phyloP scores from a whole-genome alignment of 495 filamentous ascomycete genomes.

The Penicillium malachiteum region DNA sequence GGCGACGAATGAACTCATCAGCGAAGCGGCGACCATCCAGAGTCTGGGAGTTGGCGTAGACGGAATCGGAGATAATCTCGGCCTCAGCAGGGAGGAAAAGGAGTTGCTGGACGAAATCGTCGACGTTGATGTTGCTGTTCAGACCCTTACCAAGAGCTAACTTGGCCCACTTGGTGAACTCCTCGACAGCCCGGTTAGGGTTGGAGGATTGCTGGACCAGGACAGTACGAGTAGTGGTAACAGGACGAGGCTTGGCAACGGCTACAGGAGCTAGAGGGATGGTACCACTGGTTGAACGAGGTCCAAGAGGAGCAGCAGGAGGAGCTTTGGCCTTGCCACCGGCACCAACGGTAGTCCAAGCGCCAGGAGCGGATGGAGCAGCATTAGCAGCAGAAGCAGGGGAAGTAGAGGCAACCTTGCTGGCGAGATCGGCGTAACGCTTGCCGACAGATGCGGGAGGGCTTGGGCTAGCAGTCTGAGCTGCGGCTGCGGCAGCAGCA shows the following conservation, averaged over 20 bases:
- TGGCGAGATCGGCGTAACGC: conserved; percentile 92
- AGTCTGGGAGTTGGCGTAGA: conserved; percentile 80
- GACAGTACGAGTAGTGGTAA: conserved; percentile 32
- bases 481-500: conserved; percentile 55
- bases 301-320: conserved; percentile 54
- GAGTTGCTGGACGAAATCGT: conserved; percentile 75
- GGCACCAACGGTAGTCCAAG: conserved; percentile 97
- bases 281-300: conserved; percentile 55
- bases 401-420: conserved; percentile 59
- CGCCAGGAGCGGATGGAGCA: conserved; percentile 43
- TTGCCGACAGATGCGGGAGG: conserved; percentile 66
- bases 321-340: conserved; percentile 84
- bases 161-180: conserved; percentile 92
- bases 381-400: conserved; percentile 28
- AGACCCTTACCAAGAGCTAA: conserved; percentile 63
- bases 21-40: conserved; percentile 91
- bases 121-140: conserved; percentile 66
- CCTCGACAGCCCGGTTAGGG: conserved; percentile 66
- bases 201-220: conserved; percentile 40
- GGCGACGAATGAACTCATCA: conserved; percentile 89
- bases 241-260: conserved; percentile 29
- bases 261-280: conserved; percentile 42
- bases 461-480: conserved; percentile 44
- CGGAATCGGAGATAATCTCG: conserved; percentile 80
- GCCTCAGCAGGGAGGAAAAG: conserved; percentile 71